phyloP scores from a whole-genome alignment of 495 filamentous ascomycete genomes.

The Oleoguttula mirabilis region DNA sequence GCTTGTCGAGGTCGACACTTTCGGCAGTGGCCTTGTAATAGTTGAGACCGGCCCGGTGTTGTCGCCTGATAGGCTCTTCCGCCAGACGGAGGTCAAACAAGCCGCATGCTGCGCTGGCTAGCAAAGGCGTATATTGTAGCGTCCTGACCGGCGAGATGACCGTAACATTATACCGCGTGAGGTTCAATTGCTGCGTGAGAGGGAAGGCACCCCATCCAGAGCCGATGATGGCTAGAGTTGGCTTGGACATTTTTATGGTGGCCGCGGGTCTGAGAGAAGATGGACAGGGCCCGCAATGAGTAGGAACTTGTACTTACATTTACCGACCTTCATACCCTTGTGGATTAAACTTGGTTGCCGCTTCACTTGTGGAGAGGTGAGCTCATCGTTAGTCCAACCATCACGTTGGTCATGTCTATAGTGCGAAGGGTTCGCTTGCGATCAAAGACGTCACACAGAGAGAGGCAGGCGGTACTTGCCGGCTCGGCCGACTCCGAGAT shows the following conservation, averaged over 20 bases:
- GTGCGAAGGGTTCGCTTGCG: too few species aligned
- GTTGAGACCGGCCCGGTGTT: not conserved
- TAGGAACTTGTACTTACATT: too few species aligned
- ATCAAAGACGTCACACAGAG: too few species aligned
- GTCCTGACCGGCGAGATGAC: conserved; percentile 8
- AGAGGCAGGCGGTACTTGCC: too few species aligned
- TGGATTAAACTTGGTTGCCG: too few species aligned
- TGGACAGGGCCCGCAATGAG: too few species aligned
- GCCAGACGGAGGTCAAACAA: conserved; percentile 7
- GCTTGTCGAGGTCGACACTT: conserved; percentile 5
- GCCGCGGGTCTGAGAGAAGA: too few species aligned
- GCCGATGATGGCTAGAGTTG: conserved; percentile 11
- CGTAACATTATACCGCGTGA: conserved; percentile 3
- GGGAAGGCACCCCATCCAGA: conserved; percentile 11
- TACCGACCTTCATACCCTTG: too few species aligned
- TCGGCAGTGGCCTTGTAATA: conserved; percentile 7
- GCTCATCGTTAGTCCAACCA: too few species aligned
- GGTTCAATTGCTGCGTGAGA: conserved; percentile 9
- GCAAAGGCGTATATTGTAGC: conserved; percentile 6
- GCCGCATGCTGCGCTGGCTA: conserved; percentile 11
- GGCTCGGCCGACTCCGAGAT: too few species aligned
- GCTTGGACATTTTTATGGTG: conserved; percentile 8
- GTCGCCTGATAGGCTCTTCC: not conserved
- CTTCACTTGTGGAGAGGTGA: too few species aligned
- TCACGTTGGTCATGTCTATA: too few species aligned